Conservation (phyloP, 805 yeast species). For the Yarrowia hollandica region DNA sequence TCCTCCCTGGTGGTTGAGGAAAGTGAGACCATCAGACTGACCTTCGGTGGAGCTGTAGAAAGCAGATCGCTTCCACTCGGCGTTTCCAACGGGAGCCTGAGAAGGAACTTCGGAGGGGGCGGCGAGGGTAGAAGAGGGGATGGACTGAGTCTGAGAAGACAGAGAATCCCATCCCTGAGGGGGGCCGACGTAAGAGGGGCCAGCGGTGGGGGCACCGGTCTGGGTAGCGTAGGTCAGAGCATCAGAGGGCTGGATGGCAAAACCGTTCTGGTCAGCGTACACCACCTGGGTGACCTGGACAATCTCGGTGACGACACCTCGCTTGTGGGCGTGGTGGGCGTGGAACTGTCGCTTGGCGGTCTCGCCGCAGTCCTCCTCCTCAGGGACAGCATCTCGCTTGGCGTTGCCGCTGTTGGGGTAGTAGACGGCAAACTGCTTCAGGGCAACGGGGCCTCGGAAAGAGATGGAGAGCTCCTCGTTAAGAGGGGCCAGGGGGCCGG, state of each 20-base stretch:
- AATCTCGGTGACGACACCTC: slow-evolving; percentile 73
- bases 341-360: slow-evolving; percentile 36
- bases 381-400: slow-evolving; percentile 54
- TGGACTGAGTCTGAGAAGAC: slow-evolving; percentile 35
- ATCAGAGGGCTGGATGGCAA: slow-evolving; percentile 29
- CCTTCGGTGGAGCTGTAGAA: slow-evolving; percentile 69
- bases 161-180: slow-evolving; percentile 31
- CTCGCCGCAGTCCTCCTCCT: slow-evolving; percentile 35
- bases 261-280: slow-evolving; percentile 22
- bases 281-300: slow-evolving; percentile 57
- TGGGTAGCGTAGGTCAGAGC: slow-evolving; percentile 32
- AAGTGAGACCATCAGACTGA: slow-evolving; percentile 66
- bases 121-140: slow-evolving; percentile 36
- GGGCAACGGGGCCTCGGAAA: slow-evolving; percentile 84
- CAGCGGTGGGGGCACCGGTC: slow-evolving; percentile 32
- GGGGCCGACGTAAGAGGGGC: slow-evolving; percentile 16
- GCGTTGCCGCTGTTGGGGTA: slow-evolving; percentile 52
- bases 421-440: slow-evolving; percentile 87
- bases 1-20: slow-evolving; percentile 89
- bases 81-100: slow-evolving; percentile 44
- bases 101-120: slow-evolving; percentile 33
- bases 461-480: slow-evolving; percentile 86
- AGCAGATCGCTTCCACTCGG: slow-evolving; percentile 71
- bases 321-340: slow-evolving; percentile 54
- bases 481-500: slow-evolving; percentile 74